Evolutionary conservation across 2,329 filamentous ascomycete species (phyloP), one percentile per base, ranked within the genome.

Genomic region (Exutisphaerella laricina): DNA sequence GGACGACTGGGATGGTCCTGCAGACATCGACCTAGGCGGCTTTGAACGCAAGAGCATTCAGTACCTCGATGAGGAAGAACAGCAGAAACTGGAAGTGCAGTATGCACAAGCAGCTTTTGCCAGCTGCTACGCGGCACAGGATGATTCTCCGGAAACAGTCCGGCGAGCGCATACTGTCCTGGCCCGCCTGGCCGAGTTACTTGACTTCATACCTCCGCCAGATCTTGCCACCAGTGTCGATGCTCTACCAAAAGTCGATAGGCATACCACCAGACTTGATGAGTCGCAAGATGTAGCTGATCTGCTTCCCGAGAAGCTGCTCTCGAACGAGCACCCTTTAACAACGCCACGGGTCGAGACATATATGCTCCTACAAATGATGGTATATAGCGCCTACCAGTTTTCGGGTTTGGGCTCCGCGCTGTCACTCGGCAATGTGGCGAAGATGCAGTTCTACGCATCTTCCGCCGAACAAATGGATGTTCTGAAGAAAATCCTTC

Each of bases 1-100:
- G 23, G 75, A 80, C 47, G 76, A 84, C 50, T 90, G 85, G 85
- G 78, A 82, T 54, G 85, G 85, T 0, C 83, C 84, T 0, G 69
- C 70, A 5, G 85, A 89, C 57, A 72, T 83, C 34, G 82, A 88
- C 51, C 61, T 87, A 4, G 82, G 80, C 3, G 77, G 75, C 9
- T 55, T 51, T 17, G 49, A 55, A 29, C 77, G 74, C 51, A 72
- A 74, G 29, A 65, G 62, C 5, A 69, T 69, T 2, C 63, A 72
- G 35, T 78, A 78, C 66, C 61, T 87, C 36, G 73, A 75, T 35
- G 79, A 85, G 35, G 70, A 77, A 3, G 71, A 78, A 33, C 75
- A 79, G 51, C 67, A 71, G 23, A 73, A 78, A 49, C 68, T 88
- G 4, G 74, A 82, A 54, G 66, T 70, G 26, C 74, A 77, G 35